Percentiles rank a stretch among this genome's conserved stretches.
These are phyloP conservation scores for Alternaria conjuncta DNA, from an alignment of 2,329 filamentous ascomycete species.

Conservation along the genomic window DNA sequence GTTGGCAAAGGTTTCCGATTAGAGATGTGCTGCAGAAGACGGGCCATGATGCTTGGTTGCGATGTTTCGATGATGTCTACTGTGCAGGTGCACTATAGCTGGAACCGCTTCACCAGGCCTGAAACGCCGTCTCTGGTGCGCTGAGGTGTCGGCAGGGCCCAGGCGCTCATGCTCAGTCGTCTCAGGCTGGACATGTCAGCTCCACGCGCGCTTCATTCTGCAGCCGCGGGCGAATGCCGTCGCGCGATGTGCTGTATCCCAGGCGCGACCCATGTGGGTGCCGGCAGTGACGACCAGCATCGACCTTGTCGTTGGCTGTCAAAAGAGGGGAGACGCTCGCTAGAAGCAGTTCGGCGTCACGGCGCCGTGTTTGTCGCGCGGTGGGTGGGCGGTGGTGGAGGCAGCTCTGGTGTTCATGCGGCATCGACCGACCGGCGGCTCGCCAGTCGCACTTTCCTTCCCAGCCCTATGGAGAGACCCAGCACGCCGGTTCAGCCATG, in stretches of 20 bases:
- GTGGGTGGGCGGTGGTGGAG: background rate
- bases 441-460: conserved; percentile 14
- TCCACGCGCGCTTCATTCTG: conserved; percentile 10
- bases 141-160: conserved; percentile 5
- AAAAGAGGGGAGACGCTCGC: background rate
- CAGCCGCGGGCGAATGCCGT: conserved; percentile 8
- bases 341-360: conserved; percentile 1
- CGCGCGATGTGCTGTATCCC: conserved; percentile 1
- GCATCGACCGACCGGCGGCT: conserved; percentile 10
- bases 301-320: background rate
- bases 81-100: conserved; percentile 11
- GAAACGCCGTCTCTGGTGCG: conserved; percentile 4
- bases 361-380: conserved; percentile 3
- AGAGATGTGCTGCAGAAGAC: background rate
- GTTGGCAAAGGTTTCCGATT: background rate
- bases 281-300: conserved; percentile 5
- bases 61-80: conserved; percentile 5
- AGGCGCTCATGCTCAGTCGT: conserved; percentile 4
- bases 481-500: conserved; percentile 28
- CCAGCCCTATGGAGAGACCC: conserved; percentile 27
- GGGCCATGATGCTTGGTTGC: background rate
- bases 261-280: conserved; percentile 4
- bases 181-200: conserved; percentile 10
- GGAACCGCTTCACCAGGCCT: conserved; percentile 7
- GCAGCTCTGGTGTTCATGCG: conserved; percentile 14